Evolutionary conservation across 78 protist genomes (phyloP).

Genomic region (slime mould (Dictyostelium discoideum)): DNA sequence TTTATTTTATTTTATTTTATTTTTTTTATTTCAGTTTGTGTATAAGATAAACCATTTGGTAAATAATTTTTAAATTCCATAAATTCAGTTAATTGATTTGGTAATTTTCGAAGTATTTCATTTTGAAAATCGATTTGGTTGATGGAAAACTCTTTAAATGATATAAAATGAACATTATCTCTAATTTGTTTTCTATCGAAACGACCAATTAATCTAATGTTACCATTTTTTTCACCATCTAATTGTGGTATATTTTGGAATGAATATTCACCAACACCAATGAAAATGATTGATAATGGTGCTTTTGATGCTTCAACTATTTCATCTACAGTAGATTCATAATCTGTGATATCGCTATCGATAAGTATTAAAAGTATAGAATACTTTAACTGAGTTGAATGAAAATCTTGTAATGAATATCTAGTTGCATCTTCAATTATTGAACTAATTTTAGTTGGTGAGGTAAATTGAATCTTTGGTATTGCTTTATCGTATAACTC

Average conservation of each 20-base stretch:
- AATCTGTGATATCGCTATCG: constrained; percentile 85
- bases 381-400: constrained; percentile 34
- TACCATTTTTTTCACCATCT: constrained; percentile 83
- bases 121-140: neutral
- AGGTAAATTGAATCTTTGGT: neutral
- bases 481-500: constrained; percentile 39
- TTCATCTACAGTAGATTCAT: constrained; percentile 49
- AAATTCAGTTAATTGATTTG: constrained; percentile 26
- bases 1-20: too few relatives aligned
- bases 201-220: neutral
- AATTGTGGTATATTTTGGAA: constrained; percentile 79
- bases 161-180: constrained; percentile 91
- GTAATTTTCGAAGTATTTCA: constrained; percentile 75
- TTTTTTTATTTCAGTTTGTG: neutral
- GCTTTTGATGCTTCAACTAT: constrained; percentile 37
- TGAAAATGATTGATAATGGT: constrained; percentile 84
- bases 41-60: neutral
- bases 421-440: constrained; percentile 23
- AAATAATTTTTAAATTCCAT: neutral
- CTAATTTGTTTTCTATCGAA: constrained; percentile 23
- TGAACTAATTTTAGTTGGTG: constrained; percentile 76
- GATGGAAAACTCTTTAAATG: constrained; percentile 34
- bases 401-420: neutral
- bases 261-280: constrained; percentile 88
- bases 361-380: constrained; percentile 83